Percentiles rank a stretch among this genome's conserved stretches.
These are phyloP conservation scores for Microcos paniculata DNA, from an alignment of 345 rosid species.

Conservation along the genomic window DNA sequence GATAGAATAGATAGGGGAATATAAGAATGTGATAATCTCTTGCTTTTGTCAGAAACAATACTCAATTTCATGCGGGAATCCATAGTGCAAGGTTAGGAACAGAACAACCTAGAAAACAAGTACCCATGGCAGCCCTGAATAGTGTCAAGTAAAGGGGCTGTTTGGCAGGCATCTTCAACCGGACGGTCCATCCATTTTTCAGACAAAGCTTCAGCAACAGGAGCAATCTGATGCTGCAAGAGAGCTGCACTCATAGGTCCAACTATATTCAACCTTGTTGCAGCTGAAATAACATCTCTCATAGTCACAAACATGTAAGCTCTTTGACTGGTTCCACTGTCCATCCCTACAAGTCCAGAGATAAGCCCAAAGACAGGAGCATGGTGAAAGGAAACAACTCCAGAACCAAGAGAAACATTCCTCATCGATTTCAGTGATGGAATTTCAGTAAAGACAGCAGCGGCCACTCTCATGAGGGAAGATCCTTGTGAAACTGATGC, in stretches of 20 bases:
- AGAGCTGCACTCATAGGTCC: constrained; percentile 80
- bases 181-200: constrained; percentile 61
- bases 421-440: constrained; percentile 57
- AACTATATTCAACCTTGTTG: constrained; percentile 77
- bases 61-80: neutral
- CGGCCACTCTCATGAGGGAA: constrained; percentile 67
- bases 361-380: constrained; percentile 82
- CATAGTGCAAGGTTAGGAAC: constrained; percentile 34
- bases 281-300: constrained; percentile 82
- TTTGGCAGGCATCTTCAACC: constrained; percentile 79
- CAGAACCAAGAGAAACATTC: constrained; percentile 37
- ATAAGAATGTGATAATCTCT: neutral
- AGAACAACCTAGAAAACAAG: constrained; percentile 82
- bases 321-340: constrained; percentile 61
- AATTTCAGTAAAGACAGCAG: constrained; percentile 59
- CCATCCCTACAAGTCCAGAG: constrained; percentile 74
- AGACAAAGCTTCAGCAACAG: constrained; percentile 53
- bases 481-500: constrained; percentile 83
- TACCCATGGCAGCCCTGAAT: constrained; percentile 78
- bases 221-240: constrained; percentile 73
- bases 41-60: neutral
- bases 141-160: constrained; percentile 75
- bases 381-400: constrained; percentile 54
- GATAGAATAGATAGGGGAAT: neutral
- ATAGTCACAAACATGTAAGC: constrained; percentile 72